These are phyloP conservation scores for Hericium coralloides DNA, from an alignment of 768 basidiomycete species.

Conservation along the genomic window DNA sequence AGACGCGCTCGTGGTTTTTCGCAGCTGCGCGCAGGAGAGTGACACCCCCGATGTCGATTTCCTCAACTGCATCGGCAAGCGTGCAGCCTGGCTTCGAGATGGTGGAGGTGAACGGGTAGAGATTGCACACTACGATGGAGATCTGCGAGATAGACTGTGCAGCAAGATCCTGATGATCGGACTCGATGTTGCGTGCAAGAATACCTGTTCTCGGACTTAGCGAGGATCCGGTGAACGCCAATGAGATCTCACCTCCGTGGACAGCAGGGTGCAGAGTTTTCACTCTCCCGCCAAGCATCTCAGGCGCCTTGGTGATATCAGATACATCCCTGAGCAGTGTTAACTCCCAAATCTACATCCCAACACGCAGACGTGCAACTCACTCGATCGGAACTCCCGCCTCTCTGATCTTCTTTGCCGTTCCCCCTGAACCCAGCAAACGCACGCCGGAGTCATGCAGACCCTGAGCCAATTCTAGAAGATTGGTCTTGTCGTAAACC, in stretches of 20 bases:
- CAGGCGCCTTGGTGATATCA: conserved; percentile 93
- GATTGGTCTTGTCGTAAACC: conserved; percentile 91
- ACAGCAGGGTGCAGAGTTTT: conserved; percentile 98
- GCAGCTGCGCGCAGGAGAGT: conserved; percentile 96
- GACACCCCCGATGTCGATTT: conserved; percentile 98
- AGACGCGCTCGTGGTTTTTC: conserved; percentile 93
- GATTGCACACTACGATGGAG: conserved; percentile 96
- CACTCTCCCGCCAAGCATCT: conserved; percentile 97
- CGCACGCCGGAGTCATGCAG: conserved; percentile 75
- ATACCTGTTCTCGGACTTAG: conserved; percentile 50
- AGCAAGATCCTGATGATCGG: conserved; percentile 80
- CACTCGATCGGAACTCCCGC: conserved; percentile 87
- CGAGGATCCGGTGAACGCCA: background rate
- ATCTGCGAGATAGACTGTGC: conserved; percentile 86
- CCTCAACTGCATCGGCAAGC: conserved; percentile 88
- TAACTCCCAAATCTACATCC: background rate
- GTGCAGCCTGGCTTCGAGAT: conserved; percentile 85
- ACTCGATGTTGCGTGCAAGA: conserved; percentile 83
- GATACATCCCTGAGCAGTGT: conserved; percentile 83
- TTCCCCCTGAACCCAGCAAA: conserved; percentile 92
- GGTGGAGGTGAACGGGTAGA: conserved; percentile 93
- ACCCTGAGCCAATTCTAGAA: conserved; percentile 84
- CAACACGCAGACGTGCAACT: conserved; percentile 23
- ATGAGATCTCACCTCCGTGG: conserved; percentile 68
- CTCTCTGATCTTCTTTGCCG: conserved; percentile 95